Evolutionary conservation across 2,329 filamentous ascomycete species (phyloP), one percentile per base, ranked within the genome.

Genomic region (Pseudogymnoascus sp.): DNA sequence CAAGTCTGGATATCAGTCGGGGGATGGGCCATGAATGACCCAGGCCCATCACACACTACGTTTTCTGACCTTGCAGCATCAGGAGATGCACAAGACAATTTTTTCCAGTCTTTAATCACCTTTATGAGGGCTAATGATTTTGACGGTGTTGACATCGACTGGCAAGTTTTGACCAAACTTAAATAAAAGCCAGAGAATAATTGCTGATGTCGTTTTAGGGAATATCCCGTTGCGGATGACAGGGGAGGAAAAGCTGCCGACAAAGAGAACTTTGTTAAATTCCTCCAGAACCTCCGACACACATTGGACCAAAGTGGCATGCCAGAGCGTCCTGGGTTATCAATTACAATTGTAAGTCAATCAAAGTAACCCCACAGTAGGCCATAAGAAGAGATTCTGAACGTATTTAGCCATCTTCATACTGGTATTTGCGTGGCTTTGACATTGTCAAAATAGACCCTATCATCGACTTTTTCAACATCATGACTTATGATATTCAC

Each of bases 141-240:
- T 60, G 75, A 77, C 64, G 77, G 77, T 4, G 69, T 78, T 1
- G 77, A 80, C 61, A 67, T 80, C 13, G 76, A 80, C 65, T 80
- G 77, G 78, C 8, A 26, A 31, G 28, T 28, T n/a, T 7, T 19
- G 10, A 31, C 15, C 9, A 31, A 1, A 11, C 17, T 31, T 19
- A 1, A 13, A 13, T 31, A 8, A 31, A 33, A 33, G 1, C 36
- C 10, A 3, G 15, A 21, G 21, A 15, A 50, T 28, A 61, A 19
- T 61, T 28, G 15, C 35, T 61, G 19, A 61, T 15, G 28, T 9
- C 28, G 36, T 35, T 28, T 17, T 61, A 61, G 47, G 50, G 73
- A 76, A 60, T 72, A 75, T 47, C 71, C 69, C 0, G 68, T 62
- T 1, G 76, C 78, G 2, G 71, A 74, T 17, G 76, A 77, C 53